Evolutionary conservation across 495 filamentous ascomycete species (phyloP), one percentile per base, ranked within the genome.

Genomic region (Trichoderma reesei): DNA sequence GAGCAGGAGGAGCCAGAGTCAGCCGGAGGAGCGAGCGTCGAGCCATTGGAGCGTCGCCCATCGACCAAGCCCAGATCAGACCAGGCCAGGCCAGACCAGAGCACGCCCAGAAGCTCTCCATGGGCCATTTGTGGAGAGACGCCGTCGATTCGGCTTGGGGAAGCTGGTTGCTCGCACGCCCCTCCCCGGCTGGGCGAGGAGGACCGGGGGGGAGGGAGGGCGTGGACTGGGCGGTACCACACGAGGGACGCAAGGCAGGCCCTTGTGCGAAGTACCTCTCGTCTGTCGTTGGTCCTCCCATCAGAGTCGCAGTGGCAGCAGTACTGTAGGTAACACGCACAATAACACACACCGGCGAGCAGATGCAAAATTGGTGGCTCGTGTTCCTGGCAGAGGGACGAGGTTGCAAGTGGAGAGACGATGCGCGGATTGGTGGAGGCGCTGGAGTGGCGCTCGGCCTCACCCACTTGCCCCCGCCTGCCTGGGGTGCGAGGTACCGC

Each of bases 371-470:
- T 10, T 14, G 13, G 13, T 14, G 11, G 41, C 18, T n/a, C 44
- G 20, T 48, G 44, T 48, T 48, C 44, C 44, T 48, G 44, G 44
- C 11, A 5, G 41, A 48, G 44, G 44, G 18, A 48, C 44, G 44
- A 48, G 44, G 44, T 3, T 18, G 44, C 44, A 18, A 26, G 44
- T 48, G 44, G 44, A 48, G 44, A 48, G 18, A 18, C 20, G 44
- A 11, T 7, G 6, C 38, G 38, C 38, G 38, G 38, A 39, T 39
- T 39, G 38, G 38, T 39, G 38, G 38, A 39, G 38, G 38, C 38
- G 38, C 44, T 48, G 44, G 31, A 18, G 51, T 56, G 51, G 51
- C 51, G 51, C 51, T 56, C 51, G 51, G 51, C 51, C 51, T 56
- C 51, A 56, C 51, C 51, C 51, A 56, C 51, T 33, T 18, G 51